Evolutionary conservation across 140 eudicot genomes (phyloP), one percentile per base, ranked within the genome.

Genomic region (Artemisia princeps): DNA sequence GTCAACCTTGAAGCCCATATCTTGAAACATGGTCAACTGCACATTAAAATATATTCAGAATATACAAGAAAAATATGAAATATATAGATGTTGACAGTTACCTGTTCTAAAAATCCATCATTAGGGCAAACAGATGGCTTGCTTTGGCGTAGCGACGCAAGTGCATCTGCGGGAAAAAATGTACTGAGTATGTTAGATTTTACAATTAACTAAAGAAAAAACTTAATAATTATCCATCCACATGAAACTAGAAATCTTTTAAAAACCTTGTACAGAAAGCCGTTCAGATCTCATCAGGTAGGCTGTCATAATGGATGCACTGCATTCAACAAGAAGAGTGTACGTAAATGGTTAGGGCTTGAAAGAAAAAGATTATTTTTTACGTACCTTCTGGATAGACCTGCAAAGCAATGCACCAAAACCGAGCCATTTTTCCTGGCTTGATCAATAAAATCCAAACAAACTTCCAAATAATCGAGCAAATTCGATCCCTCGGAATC

Each of bases 331-430:
- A 80, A 80, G 80, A 78, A 75, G 64, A 77, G 76, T 75, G 79
- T 17, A 17, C 19, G 19, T 83, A 79, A 84, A 89, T 70, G 73
- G 76, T 61, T 53, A 62, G 60, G 24, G 77, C 23, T 20, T 20
- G 23, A 20, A 20, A 20, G 23, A 20, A 20, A 20, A 20, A 20
- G 23, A 20, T 20, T 20, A 20, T 20, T 20, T 20, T 20, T 20
- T 20, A 17, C 19, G 61, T 14, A 91, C 97, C 97, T 91, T 79
- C 97, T 87, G 19, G 97, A 91, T 26, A 91, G 89, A 72, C 97
- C 97, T n/a, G 97, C 97, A 80, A 91, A 91, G 73, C 97, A 91
- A 78, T 91, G 97, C 19, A 91, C 97, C 81, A 91, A 78, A 80
- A 91, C 82, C 13, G 89, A 73, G 3, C 96, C 97, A 16, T 70